phyloP scores from a whole-genome alignment of 1,139 yeast genomes.

The Lodderomyces metapsilosis region DNA sequence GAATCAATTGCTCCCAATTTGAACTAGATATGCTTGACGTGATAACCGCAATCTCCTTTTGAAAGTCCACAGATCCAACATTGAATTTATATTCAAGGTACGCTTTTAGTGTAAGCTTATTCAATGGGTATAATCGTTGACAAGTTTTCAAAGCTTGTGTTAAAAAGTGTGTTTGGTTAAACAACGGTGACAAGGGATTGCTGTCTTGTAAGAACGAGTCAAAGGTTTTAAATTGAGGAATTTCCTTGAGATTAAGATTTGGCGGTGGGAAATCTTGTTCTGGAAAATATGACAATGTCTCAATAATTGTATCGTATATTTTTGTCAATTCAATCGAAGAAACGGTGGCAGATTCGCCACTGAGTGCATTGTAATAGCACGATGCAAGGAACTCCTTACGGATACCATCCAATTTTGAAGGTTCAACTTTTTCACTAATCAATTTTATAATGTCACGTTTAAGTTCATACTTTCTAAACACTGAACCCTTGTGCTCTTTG shows the following conservation, averaged over 20 bases:
- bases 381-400: constrained; percentile 23
- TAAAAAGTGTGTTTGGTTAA: constrained; percentile 22
- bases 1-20: constrained; percentile 30
- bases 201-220: constrained; percentile 6
- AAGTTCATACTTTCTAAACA: constrained; percentile 19
- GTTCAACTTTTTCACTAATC: constrained; percentile 12
- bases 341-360: constrained; percentile 16
- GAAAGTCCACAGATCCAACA: constrained; percentile 15
- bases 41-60: constrained; percentile 28
- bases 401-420: constrained; percentile 16
- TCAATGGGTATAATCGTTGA: constrained; percentile 41
- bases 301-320: constrained; percentile 29
- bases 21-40: constrained; percentile 30
- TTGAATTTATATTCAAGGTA: constrained; percentile 31
- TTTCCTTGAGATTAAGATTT: constrained; percentile 1
- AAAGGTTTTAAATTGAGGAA: constrained; percentile 2
- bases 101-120: constrained; percentile 37
- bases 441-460: constrained; percentile 26
- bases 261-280: constrained; percentile 1
- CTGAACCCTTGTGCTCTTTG: constrained; percentile 8
- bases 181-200: constrained; percentile 20
- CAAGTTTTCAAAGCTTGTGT: constrained; percentile 35
- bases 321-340: constrained; percentile 30
- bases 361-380: constrained; percentile 26
- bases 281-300: constrained; percentile 19